Evolutionary conservation across 2,329 filamentous ascomycete species (phyloP), one percentile per base, ranked within the genome.

Genomic region (Cladosporium sp.): DNA sequence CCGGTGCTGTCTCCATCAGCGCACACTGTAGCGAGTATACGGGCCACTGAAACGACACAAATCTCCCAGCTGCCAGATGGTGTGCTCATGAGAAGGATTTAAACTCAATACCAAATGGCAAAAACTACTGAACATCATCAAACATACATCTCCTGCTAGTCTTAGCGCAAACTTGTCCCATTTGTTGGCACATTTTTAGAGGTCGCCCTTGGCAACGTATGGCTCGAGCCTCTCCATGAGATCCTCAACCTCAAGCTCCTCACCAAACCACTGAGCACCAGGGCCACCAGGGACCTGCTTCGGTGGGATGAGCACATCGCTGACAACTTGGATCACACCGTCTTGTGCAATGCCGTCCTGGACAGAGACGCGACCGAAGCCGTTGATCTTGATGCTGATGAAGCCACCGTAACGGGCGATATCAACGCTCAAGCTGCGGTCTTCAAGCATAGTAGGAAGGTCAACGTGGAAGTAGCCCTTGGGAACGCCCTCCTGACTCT

Each of bases 291-390:
- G 74, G 65, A 78, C 69, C 61, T 80, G 80, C 74, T 83, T 85
- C 1, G 91, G 90, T 42, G 92, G 92, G 63, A 97, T 84, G 59
- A 95, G 75, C 0, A 96, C 84, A 59, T 81, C 81, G 50, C 82
- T 80, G 0, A 94, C 79, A 15, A 93, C 85, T 59, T 96, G 92
- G 38, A 96, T 83, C 14, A 93, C 91, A 34, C 92, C 92, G 70
- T 96, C 89, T 68, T 81, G 83, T 0, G 87, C 88, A 58, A 94
- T 73, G 0, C 80, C 87, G 69, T 96, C 91, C 62, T 86, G 78
- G 6, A 90, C 76, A 0, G 78, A 77, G 1, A 95, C 88, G 6
- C 78, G 78, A 2, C 81, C 78, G 65, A 86, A 87, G 14, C 86
- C 89, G 68, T 96, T 96, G 67, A 96, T 81, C 70, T 85, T 85